Conservation (phyloP, 2,329 filamentous ascomycete species). For the Madurella fahalii region DNA sequence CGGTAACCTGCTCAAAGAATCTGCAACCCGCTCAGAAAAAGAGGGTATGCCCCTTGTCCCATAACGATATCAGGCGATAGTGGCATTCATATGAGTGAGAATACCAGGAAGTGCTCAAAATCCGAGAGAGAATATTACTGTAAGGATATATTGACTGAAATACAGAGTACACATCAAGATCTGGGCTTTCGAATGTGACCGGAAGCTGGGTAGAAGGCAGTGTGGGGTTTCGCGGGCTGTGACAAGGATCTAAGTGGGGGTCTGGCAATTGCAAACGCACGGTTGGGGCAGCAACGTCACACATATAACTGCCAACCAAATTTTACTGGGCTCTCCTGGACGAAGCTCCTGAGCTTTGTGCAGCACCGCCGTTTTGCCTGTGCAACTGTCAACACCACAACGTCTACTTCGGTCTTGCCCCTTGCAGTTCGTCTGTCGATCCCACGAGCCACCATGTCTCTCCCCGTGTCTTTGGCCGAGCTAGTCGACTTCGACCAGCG, state of each 20-base stretch:
- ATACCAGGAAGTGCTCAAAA: too few species aligned
- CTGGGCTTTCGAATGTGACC: too few species aligned
- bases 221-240: too few species aligned
- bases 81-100: too few species aligned
- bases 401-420: not conserved
- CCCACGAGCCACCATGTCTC: constrained; percentile 33
- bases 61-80: too few species aligned
- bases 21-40: too few species aligned
- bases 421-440: not conserved
- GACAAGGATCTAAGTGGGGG: not conserved
- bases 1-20: too few species aligned
- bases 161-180: too few species aligned
- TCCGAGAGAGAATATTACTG: too few species aligned
- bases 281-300: constrained; percentile 1
- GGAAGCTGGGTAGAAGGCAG: too few species aligned
- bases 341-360: not conserved
- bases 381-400: not conserved
- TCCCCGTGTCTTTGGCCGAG: constrained; percentile 30
- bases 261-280: not conserved
- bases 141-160: too few species aligned
- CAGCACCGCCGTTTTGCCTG: not conserved
- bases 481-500: constrained; percentile 52
- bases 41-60: too few species aligned
- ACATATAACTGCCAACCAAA: not conserved
- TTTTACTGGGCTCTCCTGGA: constrained; percentile 8